Evolutionary conservation across 257 asterid genomes (phyloP).

Genomic region (Haberlea rhodopensis): DNA sequence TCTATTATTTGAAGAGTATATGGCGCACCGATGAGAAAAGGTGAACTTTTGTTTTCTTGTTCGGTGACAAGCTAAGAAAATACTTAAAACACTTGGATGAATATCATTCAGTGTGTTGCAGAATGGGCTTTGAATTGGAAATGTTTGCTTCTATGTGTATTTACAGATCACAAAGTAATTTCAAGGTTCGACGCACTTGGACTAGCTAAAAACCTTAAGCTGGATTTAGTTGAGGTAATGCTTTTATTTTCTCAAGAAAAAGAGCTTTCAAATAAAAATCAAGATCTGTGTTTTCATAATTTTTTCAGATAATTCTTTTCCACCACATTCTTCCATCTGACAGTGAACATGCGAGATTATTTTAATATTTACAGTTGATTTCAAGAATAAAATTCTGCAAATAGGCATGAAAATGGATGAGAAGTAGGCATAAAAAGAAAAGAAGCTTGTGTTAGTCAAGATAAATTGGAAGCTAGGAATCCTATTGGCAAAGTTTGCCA

Average conservation of each 20-base stretch:
- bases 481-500: no score
- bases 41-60: constrained; percentile 11
- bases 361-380: neutral
- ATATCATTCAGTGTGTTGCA: neutral
- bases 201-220: constrained; percentile 48
- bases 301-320: no score
- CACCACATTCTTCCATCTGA: neutral
- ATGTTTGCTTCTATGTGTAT: constrained; percentile 18
- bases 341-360: neutral
- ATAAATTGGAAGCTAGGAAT: no score
- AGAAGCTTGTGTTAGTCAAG: constrained; percentile 1
- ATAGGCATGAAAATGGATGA: neutral
- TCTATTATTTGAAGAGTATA: neutral
- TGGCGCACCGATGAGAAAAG: constrained; percentile 14
- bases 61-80: neutral
- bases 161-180: constrained; percentile 59
- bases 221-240: constrained; percentile 91
- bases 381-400: no score
- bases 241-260: constrained; percentile 1
- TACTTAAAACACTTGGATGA: constrained; percentile 1
- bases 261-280: neutral
- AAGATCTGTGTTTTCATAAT: no score
- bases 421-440: constrained; percentile 1
- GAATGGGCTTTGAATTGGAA: neutral
- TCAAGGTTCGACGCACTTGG: constrained; percentile 53